Percentiles rank a stretch among this genome's conserved stretches.
phyloP scores from a whole-genome alignment of 2,329 filamentous ascomycete genomes.

The Pyrenochaeta sp. region DNA sequence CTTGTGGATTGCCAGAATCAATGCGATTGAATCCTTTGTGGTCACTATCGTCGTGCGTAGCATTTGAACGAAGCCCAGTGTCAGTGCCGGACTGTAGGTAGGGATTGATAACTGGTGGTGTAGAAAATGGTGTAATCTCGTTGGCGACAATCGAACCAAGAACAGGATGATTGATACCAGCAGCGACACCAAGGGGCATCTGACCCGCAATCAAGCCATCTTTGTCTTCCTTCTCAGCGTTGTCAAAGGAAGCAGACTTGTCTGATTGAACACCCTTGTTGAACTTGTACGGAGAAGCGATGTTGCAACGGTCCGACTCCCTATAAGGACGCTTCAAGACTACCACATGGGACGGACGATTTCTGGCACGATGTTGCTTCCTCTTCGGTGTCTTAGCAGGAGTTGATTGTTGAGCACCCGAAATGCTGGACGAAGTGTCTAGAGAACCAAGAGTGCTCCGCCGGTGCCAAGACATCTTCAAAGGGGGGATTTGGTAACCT shows the following conservation, averaged over 20 bases:
- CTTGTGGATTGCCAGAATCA: too few species aligned
- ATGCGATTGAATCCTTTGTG: too few species aligned
- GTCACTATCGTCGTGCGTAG: too few species aligned
- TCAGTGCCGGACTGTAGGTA: too few species aligned
- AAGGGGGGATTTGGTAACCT: slow-evolving; percentile 26
- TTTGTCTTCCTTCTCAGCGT: neutral
- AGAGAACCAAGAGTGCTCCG: slow-evolving; percentile 14
- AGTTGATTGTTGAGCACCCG: slow-evolving; percentile 5
- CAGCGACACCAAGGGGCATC: neutral
- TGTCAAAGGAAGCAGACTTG: neutral
- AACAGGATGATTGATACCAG: too few species aligned
- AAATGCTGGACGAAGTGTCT: too few species aligned
- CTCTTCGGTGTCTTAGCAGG: slow-evolving; percentile 8
- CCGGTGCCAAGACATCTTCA: slow-evolving; percentile 35
- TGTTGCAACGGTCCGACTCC: slow-evolving; percentile 4
- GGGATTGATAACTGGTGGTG: too few species aligned
- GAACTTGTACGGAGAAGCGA: neutral
- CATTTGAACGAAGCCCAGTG: too few species aligned
- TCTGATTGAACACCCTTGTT: neutral
- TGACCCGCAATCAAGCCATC: neutral
- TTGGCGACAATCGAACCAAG: too few species aligned
- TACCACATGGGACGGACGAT: slow-evolving; percentile 15
- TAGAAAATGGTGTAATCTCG: too few species aligned
- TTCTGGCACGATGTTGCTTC: slow-evolving; percentile 12
- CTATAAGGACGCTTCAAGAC: slow-evolving; percentile 14